Evolutionary conservation across 306 rosid genomes (phyloP).

Genomic region (Arachis hypogaea): DNA sequence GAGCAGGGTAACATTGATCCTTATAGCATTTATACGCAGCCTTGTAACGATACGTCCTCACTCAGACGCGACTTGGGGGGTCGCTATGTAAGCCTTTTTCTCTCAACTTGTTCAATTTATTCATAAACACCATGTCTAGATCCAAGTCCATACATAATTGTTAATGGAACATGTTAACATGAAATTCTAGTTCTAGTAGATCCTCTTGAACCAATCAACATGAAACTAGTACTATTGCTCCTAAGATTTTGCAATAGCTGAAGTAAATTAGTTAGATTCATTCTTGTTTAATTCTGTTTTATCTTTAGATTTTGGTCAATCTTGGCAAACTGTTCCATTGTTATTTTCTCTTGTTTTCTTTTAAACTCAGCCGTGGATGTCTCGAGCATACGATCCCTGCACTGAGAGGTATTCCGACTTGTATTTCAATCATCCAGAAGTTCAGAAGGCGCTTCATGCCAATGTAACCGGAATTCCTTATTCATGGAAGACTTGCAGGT

Average conservation of each 20-base stretch:
- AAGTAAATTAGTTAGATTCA: too few species aligned
- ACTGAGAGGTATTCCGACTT: conserved; percentile 73
- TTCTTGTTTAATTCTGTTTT: too few species aligned
- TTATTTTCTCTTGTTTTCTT: conserved; percentile 31
- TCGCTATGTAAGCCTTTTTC: conserved; percentile 73
- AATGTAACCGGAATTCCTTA: conserved; percentile 78
- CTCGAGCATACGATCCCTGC: conserved; percentile 93
- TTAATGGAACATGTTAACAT: too few species aligned
- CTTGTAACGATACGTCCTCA: conserved; percentile 66
- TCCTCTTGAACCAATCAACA: too few species aligned
- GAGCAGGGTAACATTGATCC: conserved; percentile 92
- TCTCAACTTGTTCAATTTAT: conserved; percentile 17
- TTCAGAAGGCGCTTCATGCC: conserved; percentile 94
- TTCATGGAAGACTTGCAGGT: conserved; percentile 93
- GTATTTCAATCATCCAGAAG: conserved; percentile 90
- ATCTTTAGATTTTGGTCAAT: conserved; percentile 20
- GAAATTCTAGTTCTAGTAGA: too few species aligned
- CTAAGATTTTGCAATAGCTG: too few species aligned
- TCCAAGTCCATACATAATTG: neutral
- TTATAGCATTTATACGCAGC: conserved; percentile 77
- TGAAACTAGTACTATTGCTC: too few species aligned
- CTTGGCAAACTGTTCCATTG: conserved; percentile 8
- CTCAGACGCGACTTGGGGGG: conserved; percentile 65
- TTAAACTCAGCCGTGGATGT: conserved; percentile 90
- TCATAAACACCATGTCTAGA: conserved; percentile 2